Evolutionary conservation across 441 rosid genomes (phyloP), one percentile per base, ranked within the genome.

Genomic region (Pelargonium exstipulatum): DNA sequence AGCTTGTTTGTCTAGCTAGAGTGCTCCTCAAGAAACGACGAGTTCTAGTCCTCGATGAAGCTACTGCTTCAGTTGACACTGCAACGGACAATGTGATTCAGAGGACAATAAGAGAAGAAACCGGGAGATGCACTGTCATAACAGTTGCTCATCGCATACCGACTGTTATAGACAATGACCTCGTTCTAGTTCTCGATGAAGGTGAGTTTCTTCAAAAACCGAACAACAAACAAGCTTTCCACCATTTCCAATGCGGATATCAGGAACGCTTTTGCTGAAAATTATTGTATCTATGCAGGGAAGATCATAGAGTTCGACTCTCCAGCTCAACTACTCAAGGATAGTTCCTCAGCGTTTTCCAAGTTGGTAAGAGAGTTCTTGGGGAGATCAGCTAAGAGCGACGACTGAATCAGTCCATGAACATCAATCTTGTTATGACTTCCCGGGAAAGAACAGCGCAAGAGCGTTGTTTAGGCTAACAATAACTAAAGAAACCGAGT

Each of bases 111-210:
- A 73, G 88, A 71, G 78, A 80, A 62, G 90, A 87, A 75, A 83
- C 89, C 12, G 76, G 65, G 16, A 63, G 73, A 49, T 86, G 90
- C 76, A 90, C 92, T 0, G 91, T 90, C 51, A 77, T 86, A 42
- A 90, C 92, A 0, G 84, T 87, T 4, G 91, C 96, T n/a, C 96
- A 90, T 72, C 82, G 96, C 48, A 86, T 90, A 42, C 88, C 92
- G 0, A 90, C 92, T 3, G 86, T 90, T n/a, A 80, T 90, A 2
- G 91, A 87, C 76, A 87, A 82, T 77, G 92, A 90, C 75, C 62
- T 86, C 68, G 90, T 90, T 75, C 73, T 90, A 68, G 96, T 87
- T 78, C 91, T 87, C 0, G 85, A 83, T 6, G 82, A 86, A 72
- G 96, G 92, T n/a, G n/a, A n/a, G n/a, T n/a, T n/a, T n/a, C n/a